Percentiles rank a stretch among this genome's conserved stretches.
Conservation (phyloP, 345 rosid genomes). For the Microthlaspi erraticum region DNA sequence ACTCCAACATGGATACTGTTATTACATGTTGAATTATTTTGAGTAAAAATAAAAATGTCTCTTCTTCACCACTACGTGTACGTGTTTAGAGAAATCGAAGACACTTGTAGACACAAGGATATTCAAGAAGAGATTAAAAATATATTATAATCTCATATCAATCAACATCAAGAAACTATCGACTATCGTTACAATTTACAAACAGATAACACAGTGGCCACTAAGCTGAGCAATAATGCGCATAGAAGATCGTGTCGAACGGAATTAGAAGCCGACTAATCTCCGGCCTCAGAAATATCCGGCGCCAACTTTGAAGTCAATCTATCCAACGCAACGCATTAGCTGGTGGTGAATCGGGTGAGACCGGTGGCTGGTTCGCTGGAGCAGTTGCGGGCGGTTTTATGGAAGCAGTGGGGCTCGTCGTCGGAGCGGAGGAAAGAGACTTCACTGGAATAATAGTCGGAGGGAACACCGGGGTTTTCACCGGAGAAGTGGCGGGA, state of each 20-base stretch:
- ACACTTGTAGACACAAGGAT: background rate
- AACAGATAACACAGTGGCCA: slow-evolving; percentile 1
- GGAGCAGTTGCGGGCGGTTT: slow-evolving; percentile 23
- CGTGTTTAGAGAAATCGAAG: too few relatives aligned
- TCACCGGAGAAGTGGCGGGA: slow-evolving; percentile 30
- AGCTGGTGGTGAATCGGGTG: slow-evolving; percentile 53
- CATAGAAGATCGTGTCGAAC: slow-evolving; percentile 34
- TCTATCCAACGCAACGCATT: slow-evolving; percentile 51
- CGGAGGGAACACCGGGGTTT: slow-evolving; percentile 33
- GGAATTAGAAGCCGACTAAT: slow-evolving; percentile 51
- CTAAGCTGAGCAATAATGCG: slow-evolving; percentile 42
- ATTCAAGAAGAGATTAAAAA: background rate
- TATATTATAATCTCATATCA: background rate
- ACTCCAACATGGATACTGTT: too few relatives aligned
- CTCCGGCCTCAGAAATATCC: slow-evolving; percentile 44
- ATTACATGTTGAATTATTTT: too few relatives aligned
- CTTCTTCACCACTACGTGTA: too few relatives aligned
- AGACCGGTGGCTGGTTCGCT: slow-evolving; percentile 37
- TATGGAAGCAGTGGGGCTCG: slow-evolving; percentile 35
- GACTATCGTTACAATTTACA: background rate
- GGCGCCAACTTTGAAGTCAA: slow-evolving; percentile 47
- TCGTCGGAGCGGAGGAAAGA: slow-evolving; percentile 36
- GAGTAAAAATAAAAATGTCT: too few relatives aligned
- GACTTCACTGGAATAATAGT: slow-evolving; percentile 16
- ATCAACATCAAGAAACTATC: background rate